Evolutionary conservation across 345 rosid species (phyloP).

Genomic region (Kandelia obovata): DNA sequence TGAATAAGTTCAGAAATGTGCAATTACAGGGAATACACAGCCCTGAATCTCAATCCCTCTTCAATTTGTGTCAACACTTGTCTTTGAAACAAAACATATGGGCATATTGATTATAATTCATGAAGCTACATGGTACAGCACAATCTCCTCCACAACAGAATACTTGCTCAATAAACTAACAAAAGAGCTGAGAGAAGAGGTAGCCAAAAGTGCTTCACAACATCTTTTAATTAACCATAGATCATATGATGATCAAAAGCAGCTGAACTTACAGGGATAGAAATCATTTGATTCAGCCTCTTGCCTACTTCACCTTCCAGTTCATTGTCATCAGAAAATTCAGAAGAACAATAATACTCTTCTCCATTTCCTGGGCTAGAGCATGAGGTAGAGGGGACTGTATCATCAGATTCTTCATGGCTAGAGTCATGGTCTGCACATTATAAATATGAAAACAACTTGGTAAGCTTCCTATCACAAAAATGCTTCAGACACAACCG

Average conservation of each 20-base stretch:
- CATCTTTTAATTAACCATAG: neutral
- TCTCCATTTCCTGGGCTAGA: constrained; percentile 61
- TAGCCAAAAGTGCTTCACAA: neutral
- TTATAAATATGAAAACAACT: constrained; percentile 19
- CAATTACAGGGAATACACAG: too few relatives aligned
- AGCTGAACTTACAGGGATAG: constrained; percentile 61
- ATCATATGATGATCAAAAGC: neutral
- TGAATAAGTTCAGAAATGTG: neutral
- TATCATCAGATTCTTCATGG: constrained; percentile 52
- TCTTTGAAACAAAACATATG: too few relatives aligned
- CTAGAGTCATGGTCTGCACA: constrained; percentile 51
- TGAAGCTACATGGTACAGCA: too few relatives aligned
- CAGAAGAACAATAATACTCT: constrained; percentile 57
- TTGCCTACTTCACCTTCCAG: constrained; percentile 71
- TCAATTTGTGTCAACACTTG: too few relatives aligned
- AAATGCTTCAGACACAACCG: neutral
- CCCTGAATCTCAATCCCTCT: too few relatives aligned
- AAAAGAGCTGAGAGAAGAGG: too few relatives aligned
- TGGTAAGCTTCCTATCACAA: constrained; percentile 3
- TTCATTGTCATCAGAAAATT: constrained; percentile 48
- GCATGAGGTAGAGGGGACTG: constrained; percentile 47
- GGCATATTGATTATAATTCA: too few relatives aligned
- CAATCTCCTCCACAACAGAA: too few relatives aligned
- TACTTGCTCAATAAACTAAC: too few relatives aligned
- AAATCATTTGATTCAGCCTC: constrained; percentile 75